These are phyloP conservation scores for Pythium utonaiense DNA, from an alignment of 352 stramenopile species.

Conservation along the genomic window DNA sequence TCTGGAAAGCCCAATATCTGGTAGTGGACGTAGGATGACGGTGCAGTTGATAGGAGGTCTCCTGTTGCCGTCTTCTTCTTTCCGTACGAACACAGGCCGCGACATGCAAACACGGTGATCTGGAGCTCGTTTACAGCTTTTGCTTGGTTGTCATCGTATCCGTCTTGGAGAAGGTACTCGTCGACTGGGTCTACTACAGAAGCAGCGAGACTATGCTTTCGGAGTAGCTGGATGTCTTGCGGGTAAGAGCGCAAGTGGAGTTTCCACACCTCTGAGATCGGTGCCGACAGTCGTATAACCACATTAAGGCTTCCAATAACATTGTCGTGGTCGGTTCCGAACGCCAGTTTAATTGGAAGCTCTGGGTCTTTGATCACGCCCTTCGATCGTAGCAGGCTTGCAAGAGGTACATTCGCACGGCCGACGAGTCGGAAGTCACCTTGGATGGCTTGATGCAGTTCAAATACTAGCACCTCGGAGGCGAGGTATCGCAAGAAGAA, in stretches of 20 bases:
- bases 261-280: conserved; percentile 89
- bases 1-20: conserved; percentile 88
- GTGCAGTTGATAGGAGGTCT: conserved; percentile 27
- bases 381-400: conserved; percentile 66
- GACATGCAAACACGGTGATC: conserved; percentile 63
- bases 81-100: conserved; percentile 43
- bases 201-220: conserved; percentile 4
- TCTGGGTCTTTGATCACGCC: conserved; percentile 66
- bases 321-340: conserved; percentile 23
- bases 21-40: conserved; percentile 87
- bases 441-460: conserved; percentile 86
- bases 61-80: conserved; percentile 31
- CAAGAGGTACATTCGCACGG: conserved; percentile 56
- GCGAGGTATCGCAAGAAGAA: conserved; percentile 91
- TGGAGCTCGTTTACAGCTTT: conserved; percentile 57
- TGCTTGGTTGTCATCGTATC: conserved; percentile 16
- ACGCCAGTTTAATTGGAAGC: conserved; percentile 42
- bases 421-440: conserved; percentile 89
- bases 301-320: conserved; percentile 76
- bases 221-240: conserved; percentile 67
- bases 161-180: conserved; percentile 25
- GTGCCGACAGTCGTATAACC: conserved; percentile 81
- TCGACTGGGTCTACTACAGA: conserved; percentile 9
- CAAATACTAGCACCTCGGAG: conserved; percentile 81
- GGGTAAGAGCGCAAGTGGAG: conserved; percentile 89